Conservation (phyloP, 2,329 filamentous ascomycete genomes). For the Verticillium klebahnii region DNA sequence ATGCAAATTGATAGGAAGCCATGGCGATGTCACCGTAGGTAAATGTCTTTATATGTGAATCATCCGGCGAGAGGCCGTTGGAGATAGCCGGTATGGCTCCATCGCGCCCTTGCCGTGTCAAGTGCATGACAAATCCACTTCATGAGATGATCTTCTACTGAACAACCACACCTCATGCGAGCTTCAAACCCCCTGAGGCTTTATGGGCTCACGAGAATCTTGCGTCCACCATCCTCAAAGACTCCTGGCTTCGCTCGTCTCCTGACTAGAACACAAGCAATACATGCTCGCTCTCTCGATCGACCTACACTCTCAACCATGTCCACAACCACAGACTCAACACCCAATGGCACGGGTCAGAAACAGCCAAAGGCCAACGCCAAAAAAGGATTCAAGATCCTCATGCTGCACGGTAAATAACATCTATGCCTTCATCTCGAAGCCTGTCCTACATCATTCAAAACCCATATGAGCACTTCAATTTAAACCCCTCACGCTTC, state of each 20-base stretch:
- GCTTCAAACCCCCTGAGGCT: background rate
- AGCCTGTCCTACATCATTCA: background rate
- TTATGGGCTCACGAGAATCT: background rate
- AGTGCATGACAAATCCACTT: slow-evolving; percentile 2
- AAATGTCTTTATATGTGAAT: background rate
- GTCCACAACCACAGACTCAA: background rate
- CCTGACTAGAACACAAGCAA: background rate
- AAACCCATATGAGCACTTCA: background rate
- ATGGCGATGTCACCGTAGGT: too few species aligned
- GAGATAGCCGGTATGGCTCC: background rate
- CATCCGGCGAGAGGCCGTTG: background rate
- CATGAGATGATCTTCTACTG: background rate
- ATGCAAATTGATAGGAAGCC: too few species aligned
- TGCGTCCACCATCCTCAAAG: background rate
- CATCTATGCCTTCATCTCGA: too few species aligned
- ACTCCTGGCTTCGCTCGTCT: background rate
- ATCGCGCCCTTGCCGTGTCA: background rate
- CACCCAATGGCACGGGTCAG: slow-evolving; percentile 4
- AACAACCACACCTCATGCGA: background rate
- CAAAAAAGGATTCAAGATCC: slow-evolving; percentile 57
- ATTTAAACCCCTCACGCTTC: background rate
- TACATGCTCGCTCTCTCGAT: background rate
- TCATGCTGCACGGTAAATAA: slow-evolving; percentile 67
- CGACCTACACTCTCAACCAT: background rate
- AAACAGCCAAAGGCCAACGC: slow-evolving; percentile 27